Evolutionary conservation across 257 asterid species (phyloP), one percentile per base, ranked within the genome.

Genomic region (Datura wrightii): DNA sequence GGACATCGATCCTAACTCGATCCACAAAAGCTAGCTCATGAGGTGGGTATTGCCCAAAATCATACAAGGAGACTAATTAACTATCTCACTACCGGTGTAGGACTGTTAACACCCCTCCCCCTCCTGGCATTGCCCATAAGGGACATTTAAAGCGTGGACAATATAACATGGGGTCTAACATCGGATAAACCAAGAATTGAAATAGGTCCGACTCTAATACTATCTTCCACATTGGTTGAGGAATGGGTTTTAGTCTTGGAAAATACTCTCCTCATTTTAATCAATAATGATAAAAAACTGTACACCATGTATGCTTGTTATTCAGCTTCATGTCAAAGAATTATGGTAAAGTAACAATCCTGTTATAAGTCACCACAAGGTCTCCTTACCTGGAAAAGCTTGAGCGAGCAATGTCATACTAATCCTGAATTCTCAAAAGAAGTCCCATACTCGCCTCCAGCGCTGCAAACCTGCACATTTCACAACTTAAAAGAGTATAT

Each of bases 381-480:
- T 48, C 44, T 48, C 81, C 81, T 48, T 48, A 74, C 81, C 81
- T 5, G 13, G 81, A 50, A 48, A 48, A 19, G 10, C 81, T 24
- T 50, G 81, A 46, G 13, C 14, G 44, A 50, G 42, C 81, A 74
- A 50, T 24, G 60, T 50, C 81, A 13, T 50, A 24, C 44, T 5
- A 48, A 2, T 74, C 60, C 60, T 3, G 55, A 24, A 19, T 48
- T 48, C 81, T 74, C 81, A 24, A 31, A 24, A 74, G 11, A 24
- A 48, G 44, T 31, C 56, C 65, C 85, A 50, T 52, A 53, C 72
- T n/a, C 10, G 10, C 37, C 79, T 37, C 8, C n/a, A 44, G 48
- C 11, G 83, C 54, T 14, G 14, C 13, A 54, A 83, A 82, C 89
- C 91, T 88, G 89, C 88, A 86, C 16, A 69, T 52, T 54, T 34